Base-by-base conservation (phyloP, 2,329 filamentous ascomycete genomes). In the Magnaporthiopsis rhizophila region DNA sequence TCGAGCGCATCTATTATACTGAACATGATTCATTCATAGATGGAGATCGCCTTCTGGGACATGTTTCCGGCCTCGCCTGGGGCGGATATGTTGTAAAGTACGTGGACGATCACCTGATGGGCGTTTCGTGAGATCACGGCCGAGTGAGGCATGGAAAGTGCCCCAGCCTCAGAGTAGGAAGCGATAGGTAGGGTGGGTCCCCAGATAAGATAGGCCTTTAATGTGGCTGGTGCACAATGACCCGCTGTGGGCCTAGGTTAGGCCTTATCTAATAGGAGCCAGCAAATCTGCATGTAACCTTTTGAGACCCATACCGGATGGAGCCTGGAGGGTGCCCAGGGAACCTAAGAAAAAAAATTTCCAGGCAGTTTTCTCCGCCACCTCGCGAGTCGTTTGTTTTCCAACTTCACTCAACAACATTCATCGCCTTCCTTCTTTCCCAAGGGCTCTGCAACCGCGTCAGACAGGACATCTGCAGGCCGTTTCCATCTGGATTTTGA, bases 41-140 rank as follows among this genome's bases (percentile, higher is more conserved):
- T 91, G 82, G 89, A 92, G 75, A 86, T 84, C 67, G 85, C 83
- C 1, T 92, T 92, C 72, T 92, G 89, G 89, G 83, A 89, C 64
- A 90, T 91, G 86, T 74, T 57, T 61, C 57, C 36, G 45, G 9
- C 5, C 45, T 53, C 21, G 45, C 21, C 45, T n/a, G 6, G 21
- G 45, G 9, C 8, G 18, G 18, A 50, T 7, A 18, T 15, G 38
- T 50, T 21, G 8, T 50, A 21, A 50, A 50, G 5, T 7, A 30
- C 30, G 30, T 7, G 30, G 30, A 30, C 30, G 8, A 15, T 50
- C 38, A 50, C 38, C 18, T 50, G 38, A 21, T 21, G 45, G 45
- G 45, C 8, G 45, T n/a, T n/a, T n/a, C 45, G 9, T 53, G 45
- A 24, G 21, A 53, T 53, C 45, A 53, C 45, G 45, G 45, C 3